Percentiles rank a stretch among this genome's conserved stretches.
Conservation (phyloP, 805 yeast genomes). For the Lipomyces starkeyi region DNA sequence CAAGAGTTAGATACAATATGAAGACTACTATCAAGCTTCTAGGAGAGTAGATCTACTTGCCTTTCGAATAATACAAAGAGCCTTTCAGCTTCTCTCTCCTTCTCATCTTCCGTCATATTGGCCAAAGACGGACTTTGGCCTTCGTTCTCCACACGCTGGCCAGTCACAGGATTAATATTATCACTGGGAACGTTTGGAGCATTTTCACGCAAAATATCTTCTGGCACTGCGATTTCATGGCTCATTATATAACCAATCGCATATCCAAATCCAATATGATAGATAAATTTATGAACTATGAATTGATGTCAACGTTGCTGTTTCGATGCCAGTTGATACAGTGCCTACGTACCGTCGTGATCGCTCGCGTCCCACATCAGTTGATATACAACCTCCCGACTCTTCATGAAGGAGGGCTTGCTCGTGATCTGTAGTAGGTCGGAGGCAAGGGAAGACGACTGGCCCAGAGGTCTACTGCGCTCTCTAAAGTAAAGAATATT, state of each 20-base stretch:
- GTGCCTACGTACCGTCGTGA: slow-evolving; percentile 28
- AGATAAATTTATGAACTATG: slow-evolving; percentile 35
- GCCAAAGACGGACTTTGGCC: slow-evolving; percentile 19
- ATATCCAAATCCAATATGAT: slow-evolving; percentile 43
- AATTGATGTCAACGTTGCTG: not conserved
- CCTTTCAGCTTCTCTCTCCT: slow-evolving; percentile 54
- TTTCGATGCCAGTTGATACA: not conserved
- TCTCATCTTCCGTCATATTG: slow-evolving; percentile 52
- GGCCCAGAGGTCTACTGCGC: slow-evolving; percentile 40
- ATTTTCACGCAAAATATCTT: slow-evolving; percentile 20
- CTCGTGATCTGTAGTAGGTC: slow-evolving; percentile 37
- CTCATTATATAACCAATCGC: slow-evolving; percentile 42
- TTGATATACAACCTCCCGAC: slow-evolving; percentile 36
- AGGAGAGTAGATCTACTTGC: slow-evolving; percentile 18
- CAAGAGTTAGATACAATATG: not conserved
- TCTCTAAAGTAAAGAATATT: slow-evolving; percentile 27
- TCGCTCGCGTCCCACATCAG: slow-evolving; percentile 39
- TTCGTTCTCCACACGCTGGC: slow-evolving; percentile 37
- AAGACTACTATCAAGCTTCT: not conserved
- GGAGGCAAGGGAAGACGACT: slow-evolving; percentile 34
- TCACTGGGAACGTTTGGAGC: not conserved
- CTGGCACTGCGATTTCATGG: slow-evolving; percentile 34
- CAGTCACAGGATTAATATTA: slow-evolving; percentile 42
- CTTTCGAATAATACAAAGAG: slow-evolving; percentile 52
- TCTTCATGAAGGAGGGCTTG: slow-evolving; percentile 34